These are phyloP conservation scores for Lagerstroemia speciosa DNA, from an alignment of 345 rosid genomes.

Conservation along the genomic window DNA sequence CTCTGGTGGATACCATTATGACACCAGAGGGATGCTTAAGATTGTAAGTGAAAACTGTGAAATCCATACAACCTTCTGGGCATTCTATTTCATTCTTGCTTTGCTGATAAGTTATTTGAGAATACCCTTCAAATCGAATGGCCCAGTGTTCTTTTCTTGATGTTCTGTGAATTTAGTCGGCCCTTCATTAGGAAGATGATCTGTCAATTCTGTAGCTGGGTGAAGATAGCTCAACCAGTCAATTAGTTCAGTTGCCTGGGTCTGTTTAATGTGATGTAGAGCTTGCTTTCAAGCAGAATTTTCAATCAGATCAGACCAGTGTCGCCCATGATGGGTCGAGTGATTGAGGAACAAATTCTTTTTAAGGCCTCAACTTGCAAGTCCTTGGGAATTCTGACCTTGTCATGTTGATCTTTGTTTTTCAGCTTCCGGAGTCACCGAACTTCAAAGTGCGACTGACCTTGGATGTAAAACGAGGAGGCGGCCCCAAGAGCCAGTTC, in stretches of 20 bases:
- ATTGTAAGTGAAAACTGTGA: conserved; percentile 21
- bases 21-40: conserved; percentile 76
- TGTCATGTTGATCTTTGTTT: not conserved
- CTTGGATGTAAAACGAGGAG: conserved; percentile 57
- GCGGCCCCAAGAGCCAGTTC: conserved; percentile 67
- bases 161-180: not conserved
- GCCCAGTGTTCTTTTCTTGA: not conserved
- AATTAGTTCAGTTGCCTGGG: too few relatives aligned
- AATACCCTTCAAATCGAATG: too few relatives aligned
- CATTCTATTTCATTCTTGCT: not conserved
- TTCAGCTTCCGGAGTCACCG: conserved; percentile 66
- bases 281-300: too few relatives aligned
- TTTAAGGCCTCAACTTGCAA: not conserved
- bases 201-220: not conserved
- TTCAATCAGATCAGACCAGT: not conserved
- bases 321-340: not conserved
- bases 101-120: not conserved
- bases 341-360: not conserved
- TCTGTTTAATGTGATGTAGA: too few relatives aligned
- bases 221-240: not conserved
- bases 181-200: not conserved
- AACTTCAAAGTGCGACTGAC: conserved; percentile 53
- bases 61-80: not conserved
- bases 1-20: conserved; percentile 74
- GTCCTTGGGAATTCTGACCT: not conserved